A percentile compares a stretch with the other conserved stretches of the same genome.
phyloP scores from a whole-genome alignment of 768 basidiomycete genomes.

The Suillus plorans region DNA sequence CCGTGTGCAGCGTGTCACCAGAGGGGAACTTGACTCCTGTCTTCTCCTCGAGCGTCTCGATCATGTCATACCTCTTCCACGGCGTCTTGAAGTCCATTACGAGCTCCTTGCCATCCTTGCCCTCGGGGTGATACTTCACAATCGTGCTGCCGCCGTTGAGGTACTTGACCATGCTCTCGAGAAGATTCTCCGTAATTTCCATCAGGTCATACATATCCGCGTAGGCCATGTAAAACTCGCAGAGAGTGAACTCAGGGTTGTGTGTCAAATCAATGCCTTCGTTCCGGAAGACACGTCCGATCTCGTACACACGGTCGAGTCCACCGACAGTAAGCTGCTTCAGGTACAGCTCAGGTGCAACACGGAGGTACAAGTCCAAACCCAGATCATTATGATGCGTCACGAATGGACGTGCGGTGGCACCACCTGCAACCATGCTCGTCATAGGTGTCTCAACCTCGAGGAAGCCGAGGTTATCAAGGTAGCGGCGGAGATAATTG shows the following conservation, averaged over 20 bases:
- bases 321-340: slow-evolving; percentile 98
- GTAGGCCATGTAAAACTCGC: slow-evolving; percentile 99
- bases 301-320: slow-evolving; percentile 96
- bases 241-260: slow-evolving; percentile 99
- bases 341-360: slow-evolving; percentile 97
- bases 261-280: slow-evolving; percentile 99
- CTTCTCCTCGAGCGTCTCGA: slow-evolving; percentile 93
- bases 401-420: slow-evolving; percentile 97
- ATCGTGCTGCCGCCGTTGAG: slow-evolving; percentile 80
- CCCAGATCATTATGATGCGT: slow-evolving; percentile 99
- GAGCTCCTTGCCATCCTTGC: slow-evolving; percentile 76
- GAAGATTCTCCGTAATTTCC: slow-evolving; percentile 91
- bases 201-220: slow-evolving; percentile 99
- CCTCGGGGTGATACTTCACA: slow-evolving; percentile 89
- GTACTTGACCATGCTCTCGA: slow-evolving; percentile 89
- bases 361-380: slow-evolving; percentile 93
- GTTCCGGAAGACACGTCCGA: slow-evolving; percentile 96
- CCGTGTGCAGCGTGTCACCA: slow-evolving; percentile 85
- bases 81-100: slow-evolving; percentile 88
- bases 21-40: slow-evolving; percentile 89
- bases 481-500: slow-evolving; percentile 89
- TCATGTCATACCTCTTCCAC: slow-evolving; percentile 99
- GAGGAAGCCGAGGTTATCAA: slow-evolving; percentile 91
- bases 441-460: slow-evolving; percentile 99
- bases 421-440: slow-evolving; percentile 93